A percentile compares a stretch with the other conserved stretches of the same genome.
Conservation (phyloP, 2,329 filamentous ascomycete genomes). For the Aspergillus sp. region DNA sequence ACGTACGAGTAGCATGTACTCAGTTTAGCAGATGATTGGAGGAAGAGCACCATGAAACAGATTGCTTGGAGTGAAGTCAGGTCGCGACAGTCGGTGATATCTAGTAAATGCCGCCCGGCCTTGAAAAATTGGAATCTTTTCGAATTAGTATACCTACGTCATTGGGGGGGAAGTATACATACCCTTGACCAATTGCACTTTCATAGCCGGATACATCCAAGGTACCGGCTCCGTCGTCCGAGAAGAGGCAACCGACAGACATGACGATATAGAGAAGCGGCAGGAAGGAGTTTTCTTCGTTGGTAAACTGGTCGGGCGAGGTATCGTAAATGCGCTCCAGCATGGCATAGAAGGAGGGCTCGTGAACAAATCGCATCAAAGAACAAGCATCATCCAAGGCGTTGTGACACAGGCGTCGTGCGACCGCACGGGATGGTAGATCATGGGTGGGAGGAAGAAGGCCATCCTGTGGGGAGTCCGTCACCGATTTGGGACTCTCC, state of each 20-base stretch:
- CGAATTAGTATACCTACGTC: constrained; percentile 4
- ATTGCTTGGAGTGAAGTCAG: constrained; percentile 70
- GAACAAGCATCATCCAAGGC: constrained; percentile 60
- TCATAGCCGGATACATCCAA: constrained; percentile 44
- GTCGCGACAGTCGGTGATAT: constrained; percentile 63
- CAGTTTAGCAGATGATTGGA: constrained; percentile 73
- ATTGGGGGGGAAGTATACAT: constrained; percentile 16
- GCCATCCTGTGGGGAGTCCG: constrained; percentile 60
- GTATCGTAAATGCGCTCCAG: constrained; percentile 74
- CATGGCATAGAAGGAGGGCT: constrained; percentile 72
- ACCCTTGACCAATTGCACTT: constrained; percentile 53
- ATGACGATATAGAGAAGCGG: constrained; percentile 66
- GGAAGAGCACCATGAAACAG: constrained; percentile 74
- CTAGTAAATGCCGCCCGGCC: constrained; percentile 60
- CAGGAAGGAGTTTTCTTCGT: constrained; percentile 64
- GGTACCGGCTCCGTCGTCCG: constrained; percentile 51
- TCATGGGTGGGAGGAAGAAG: constrained; percentile 55
- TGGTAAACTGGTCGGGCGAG: constrained; percentile 57
- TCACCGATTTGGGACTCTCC: constrained; percentile 64
- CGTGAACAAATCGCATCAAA: constrained; percentile 69
- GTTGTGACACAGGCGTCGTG: constrained; percentile 53
- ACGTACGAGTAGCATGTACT: constrained; percentile 77
- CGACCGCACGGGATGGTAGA: constrained; percentile 61
- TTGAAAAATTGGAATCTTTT: constrained; percentile 69
- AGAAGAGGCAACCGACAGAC: constrained; percentile 69